Evolutionary conservation across 441 rosid species (phyloP).

Genomic region (Erodium moschatum): DNA sequence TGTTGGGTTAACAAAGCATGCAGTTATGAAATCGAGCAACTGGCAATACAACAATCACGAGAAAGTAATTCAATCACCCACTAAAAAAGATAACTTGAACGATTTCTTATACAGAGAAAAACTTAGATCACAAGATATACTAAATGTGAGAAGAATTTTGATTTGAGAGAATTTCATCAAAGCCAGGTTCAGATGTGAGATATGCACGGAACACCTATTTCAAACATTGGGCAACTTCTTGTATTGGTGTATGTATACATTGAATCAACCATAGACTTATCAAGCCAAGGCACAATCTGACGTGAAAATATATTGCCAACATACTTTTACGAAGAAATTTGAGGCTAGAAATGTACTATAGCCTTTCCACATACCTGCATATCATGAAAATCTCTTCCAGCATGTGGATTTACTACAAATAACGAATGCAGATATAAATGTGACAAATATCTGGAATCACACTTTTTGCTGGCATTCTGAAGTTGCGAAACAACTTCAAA

Average conservation of each 20-base stretch:
- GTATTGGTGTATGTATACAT: neutral
- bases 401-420: slow-evolving; percentile 69
- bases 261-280: neutral
- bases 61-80: too few relatives aligned
- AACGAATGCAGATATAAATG: slow-evolving; percentile 76
- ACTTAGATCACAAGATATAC: too few relatives aligned
- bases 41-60: too few relatives aligned
- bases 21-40: too few relatives aligned
- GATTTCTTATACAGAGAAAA: too few relatives aligned
- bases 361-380: slow-evolving; percentile 61
- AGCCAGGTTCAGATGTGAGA: neutral
- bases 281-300: neutral
- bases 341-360: slow-evolving; percentile 6
- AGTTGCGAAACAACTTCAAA: slow-evolving; percentile 77
- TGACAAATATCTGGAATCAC: slow-evolving; percentile 77
- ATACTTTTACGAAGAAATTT: neutral
- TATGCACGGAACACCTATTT: neutral
- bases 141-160: neutral
- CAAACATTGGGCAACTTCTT: neutral
- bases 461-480: slow-evolving; percentile 45
- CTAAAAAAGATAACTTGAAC: too few relatives aligned
- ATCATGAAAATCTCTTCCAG: slow-evolving; percentile 89
- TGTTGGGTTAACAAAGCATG: too few relatives aligned
- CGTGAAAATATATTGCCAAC: neutral
- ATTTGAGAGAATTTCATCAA: neutral